Percentiles rank a stretch among this genome's conserved stretches.
phyloP scores from a whole-genome alignment of 2,329 filamentous ascomycete genomes.

The Ascochyta lentis region DNA sequence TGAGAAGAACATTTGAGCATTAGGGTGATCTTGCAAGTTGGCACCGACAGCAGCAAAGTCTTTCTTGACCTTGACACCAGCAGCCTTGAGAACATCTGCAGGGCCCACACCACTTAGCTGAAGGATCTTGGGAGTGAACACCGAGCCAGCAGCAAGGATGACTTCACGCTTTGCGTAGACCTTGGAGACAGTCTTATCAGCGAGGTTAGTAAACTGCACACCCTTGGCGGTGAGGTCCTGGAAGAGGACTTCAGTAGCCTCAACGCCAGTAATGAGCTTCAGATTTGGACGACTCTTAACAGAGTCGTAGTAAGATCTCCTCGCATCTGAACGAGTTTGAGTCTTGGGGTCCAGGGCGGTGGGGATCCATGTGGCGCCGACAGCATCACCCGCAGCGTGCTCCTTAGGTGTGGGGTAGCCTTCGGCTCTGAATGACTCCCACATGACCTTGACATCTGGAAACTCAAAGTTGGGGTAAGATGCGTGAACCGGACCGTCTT shows the following conservation, averaged over 20 bases:
- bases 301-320: slow-evolving; percentile 35
- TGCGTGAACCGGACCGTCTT: slow-evolving; percentile 30
- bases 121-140: slow-evolving; percentile 64
- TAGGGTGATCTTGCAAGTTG: slow-evolving; percentile 45
- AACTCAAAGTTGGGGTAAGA: slow-evolving; percentile 39
- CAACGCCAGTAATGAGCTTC: slow-evolving; percentile 25
- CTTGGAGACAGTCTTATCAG: slow-evolving; percentile 22
- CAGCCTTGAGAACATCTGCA: slow-evolving; percentile 27
- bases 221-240: slow-evolving; percentile 27
- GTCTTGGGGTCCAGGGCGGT: slow-evolving; percentile 30
- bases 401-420: slow-evolving; percentile 31
- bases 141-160: slow-evolving; percentile 64
- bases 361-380: slow-evolving; percentile 41
- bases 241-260: slow-evolving; percentile 35
- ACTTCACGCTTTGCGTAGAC: slow-evolving; percentile 56
- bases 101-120: slow-evolving; percentile 42
- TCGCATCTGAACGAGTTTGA: slow-evolving; percentile 46
- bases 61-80: slow-evolving; percentile 33
- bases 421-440: slow-evolving; percentile 27
- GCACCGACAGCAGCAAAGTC: slow-evolving; percentile 40
- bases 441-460: slow-evolving; percentile 26
- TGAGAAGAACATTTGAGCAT: slow-evolving; percentile 28
- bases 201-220: slow-evolving; percentile 26
- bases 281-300: slow-evolving; percentile 31
- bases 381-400: slow-evolving; percentile 35